Base-by-base conservation (phyloP, 2,329 filamentous ascomycete species). In the Botryotinia globosa region DNA sequence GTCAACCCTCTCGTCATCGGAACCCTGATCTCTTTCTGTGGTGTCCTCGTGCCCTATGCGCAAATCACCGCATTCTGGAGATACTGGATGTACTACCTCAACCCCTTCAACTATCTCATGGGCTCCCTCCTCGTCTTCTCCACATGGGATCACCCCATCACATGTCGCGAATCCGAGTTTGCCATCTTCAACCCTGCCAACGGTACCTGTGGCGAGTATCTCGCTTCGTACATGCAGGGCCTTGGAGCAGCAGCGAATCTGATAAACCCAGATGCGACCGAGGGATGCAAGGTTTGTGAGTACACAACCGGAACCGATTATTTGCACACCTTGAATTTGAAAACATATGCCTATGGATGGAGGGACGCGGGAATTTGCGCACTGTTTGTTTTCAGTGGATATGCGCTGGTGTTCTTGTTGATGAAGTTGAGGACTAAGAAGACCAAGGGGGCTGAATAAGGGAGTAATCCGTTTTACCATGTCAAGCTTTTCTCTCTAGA, bases 11-110 rank as follows among this genome's bases (percentile, higher is more conserved):
- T 90, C 0, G 69, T 90, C 18, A 81, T 90, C 72, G 85, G 86
- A 9, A 80, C 89, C 58, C 83, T 93, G 4, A 85, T 93, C 14
- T 87, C 87, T 1, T 94, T 94, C 83, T 94, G 91, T 77, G 92
- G 92, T 74, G 90, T 94, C 1, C 84, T 93, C 8, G 91, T 94
- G 0, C 91, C 91, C 0, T 92, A 90, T 84, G 85, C 0, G 88
- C 91, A 90, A 75, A 77, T 94, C 34, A 87, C 89, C 14, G 77
- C 81, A 0, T 94, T 94, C 81, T 94, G 92, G 92, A 83, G 74
- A 58, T 77, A 78, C 69, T 78, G 75, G 78, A 78, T 84, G 8
- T 90, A 89, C 81, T 89, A 83, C 69, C 78, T 89, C 25, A 87
- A 90, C 76, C 88, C 88, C 0, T 90, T 89, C 83, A 89, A 87